Evolutionary conservation across 2,329 filamentous ascomycete genomes (phyloP), one percentile per base, ranked within the genome.

Genomic region (Myriosclerotinia duriaeana): DNA sequence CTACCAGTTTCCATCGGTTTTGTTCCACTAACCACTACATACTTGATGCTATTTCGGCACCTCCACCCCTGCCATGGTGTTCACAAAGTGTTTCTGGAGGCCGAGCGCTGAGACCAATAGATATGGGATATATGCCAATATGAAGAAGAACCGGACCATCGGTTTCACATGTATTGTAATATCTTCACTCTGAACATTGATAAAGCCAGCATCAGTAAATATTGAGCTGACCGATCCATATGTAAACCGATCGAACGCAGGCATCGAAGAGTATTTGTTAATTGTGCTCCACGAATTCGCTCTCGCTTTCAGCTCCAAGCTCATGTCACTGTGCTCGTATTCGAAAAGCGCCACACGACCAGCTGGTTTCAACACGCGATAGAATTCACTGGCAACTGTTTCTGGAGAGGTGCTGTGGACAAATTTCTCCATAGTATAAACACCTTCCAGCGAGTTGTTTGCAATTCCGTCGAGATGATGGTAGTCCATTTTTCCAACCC

Each of bases 341-440:
- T 85, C 82, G 70, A 80, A 78, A 55, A 82, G 71, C 1, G 77
- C 79, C 9, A 85, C 58, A 1, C 76, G 75, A 1, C 83, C 83
- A 38, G 83, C 83, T 1, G 82, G 82, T 34, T 76, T 75, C 6
- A 85, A 73, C 0, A 84, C 69, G 17, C 82, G 79, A 71, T 77
- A 79, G 74, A 85, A 84, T 22, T 80, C 80, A 7, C 68, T 69
- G 1, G 84, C 74, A 1, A 80, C 83, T 8, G 72, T 74, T 52
- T 77, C 69, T 0, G 81, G 79, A 50, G 84, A 78, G 1, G 79
- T 82, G 1, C 83, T 82, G 70, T 86, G 83, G 0, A 84, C 83
- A 56, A 86, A 79, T 0, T 83, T 84, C 73, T 86, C 82, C 80
- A 85, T 83, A 0, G 83, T 85, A 72, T 85, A 86, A 38, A 82